Evolutionary conservation across 371 early-diverging fungal species (phyloP).

Genomic region (Mucor racemosus): DNA sequence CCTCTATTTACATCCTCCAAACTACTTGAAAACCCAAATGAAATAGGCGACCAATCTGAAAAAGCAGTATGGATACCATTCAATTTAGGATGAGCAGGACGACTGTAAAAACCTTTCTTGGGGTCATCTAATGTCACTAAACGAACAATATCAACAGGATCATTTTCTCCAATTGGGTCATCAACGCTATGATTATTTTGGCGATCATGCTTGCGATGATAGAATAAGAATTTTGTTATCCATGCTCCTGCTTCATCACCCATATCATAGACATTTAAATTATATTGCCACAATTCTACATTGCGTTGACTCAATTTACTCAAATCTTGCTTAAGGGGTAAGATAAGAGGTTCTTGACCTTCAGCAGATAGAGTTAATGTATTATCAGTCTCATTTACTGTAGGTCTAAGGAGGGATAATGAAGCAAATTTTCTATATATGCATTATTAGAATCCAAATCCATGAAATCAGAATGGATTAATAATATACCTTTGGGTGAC

Average conservation of each 20-base stretch:
- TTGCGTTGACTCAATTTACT: conserved; percentile 12
- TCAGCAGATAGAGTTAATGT: conserved; percentile 34
- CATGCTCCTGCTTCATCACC: conserved; percentile 48
- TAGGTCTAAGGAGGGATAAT: conserved; percentile 36
- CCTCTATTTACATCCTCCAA: conserved; percentile 37
- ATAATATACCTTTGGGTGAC: conserved; percentile 48
- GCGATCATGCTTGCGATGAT: conserved; percentile 36
- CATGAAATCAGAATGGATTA: not conserved
- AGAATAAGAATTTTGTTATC: conserved; percentile 36
- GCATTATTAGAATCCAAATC: not conserved
- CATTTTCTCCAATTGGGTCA: conserved; percentile 14
- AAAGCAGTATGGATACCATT: conserved; percentile 47
- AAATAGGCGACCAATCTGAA: conserved; percentile 51
- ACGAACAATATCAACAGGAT: conserved; percentile 23
- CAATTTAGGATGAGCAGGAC: conserved; percentile 47
- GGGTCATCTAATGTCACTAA: conserved; percentile 47
- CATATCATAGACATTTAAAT: conserved; percentile 43
- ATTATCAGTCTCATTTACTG: conserved; percentile 25
- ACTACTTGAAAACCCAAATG: conserved; percentile 45
- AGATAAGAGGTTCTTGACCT: conserved; percentile 23
- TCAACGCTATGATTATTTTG: conserved; percentile 32
- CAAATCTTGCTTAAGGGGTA: conserved; percentile 41
- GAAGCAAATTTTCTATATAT: conserved; percentile 45
- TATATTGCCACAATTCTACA: conserved; percentile 42
- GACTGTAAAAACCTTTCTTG: conserved; percentile 28